Percentiles rank a stretch among this genome's conserved stretches.
phyloP scores from a whole-genome alignment of 345 rosid species.

The Rhodamnia rubescens region DNA sequence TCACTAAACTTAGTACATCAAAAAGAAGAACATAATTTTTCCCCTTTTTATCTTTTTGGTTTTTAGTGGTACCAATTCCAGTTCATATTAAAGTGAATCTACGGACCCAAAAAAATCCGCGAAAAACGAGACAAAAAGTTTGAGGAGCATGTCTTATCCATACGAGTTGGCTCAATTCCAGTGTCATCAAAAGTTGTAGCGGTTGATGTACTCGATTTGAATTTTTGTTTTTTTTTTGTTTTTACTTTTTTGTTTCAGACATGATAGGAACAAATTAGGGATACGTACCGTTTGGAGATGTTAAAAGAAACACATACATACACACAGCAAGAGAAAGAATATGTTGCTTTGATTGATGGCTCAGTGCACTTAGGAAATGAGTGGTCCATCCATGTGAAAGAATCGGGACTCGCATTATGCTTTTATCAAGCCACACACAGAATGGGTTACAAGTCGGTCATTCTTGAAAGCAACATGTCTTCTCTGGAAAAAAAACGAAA shows the following conservation, averaged over 20 bases:
- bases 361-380: background rate
- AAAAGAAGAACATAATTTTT: background rate
- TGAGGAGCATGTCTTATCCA: background rate
- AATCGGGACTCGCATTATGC: background rate
- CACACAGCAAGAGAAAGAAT: background rate
- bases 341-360: background rate
- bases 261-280: background rate
- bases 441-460: background rate
- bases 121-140: background rate
- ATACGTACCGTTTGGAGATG: background rate
- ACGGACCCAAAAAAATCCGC: background rate
- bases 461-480: background rate
- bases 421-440: background rate
- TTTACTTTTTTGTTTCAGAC: no score
- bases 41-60: background rate
- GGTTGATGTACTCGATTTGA: background rate
- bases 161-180: background rate
- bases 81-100: background rate
- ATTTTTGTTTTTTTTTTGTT: background rate
- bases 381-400: background rate
- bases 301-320: background rate
- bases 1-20: background rate
- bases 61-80: background rate
- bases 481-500: background rate
- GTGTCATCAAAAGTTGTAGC: background rate